A percentile compares a stretch with the other conserved stretches of the same genome.
phyloP scores from a whole-genome alignment of 306 rosid species.

The Lupinus albus region DNA sequence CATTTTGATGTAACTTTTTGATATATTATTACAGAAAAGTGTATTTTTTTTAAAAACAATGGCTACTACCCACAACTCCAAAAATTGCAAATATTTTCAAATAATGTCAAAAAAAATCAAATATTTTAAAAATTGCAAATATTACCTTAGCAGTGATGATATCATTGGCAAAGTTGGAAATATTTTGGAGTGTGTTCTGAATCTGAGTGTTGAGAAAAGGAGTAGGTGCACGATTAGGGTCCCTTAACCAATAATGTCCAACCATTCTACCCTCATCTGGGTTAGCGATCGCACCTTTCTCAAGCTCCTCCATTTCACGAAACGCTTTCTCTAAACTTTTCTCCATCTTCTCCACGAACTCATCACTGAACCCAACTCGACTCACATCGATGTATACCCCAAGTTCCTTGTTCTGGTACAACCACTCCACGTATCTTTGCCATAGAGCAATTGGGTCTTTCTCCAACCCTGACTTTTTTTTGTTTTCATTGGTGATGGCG shows the following conservation, averaged over 20 bases:
- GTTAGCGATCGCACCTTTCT: constrained; percentile 89
- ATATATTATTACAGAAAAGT: too few relatives aligned
- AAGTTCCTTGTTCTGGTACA: constrained; percentile 88
- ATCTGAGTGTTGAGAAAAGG: constrained; percentile 64
- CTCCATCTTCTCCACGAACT: constrained; percentile 78
- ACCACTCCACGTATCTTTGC: constrained; percentile 81
- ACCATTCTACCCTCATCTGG: constrained; percentile 99
- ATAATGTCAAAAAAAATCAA: too few relatives aligned
- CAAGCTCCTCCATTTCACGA: constrained; percentile 77
- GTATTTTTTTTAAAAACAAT: too few relatives aligned
- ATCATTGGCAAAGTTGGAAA: constrained; percentile 66
- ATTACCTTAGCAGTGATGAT: constrained; percentile 94
- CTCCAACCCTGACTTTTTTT: constrained; percentile 50
- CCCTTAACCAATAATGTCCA: constrained; percentile 95
- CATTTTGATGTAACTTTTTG: too few relatives aligned
- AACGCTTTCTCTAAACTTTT: constrained; percentile 71
- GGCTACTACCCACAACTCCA: too few relatives aligned
- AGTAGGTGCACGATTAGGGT: constrained; percentile 73
- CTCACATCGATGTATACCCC: constrained; percentile 85
- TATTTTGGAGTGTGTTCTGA: constrained; percentile 63
- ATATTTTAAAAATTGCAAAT: too few relatives aligned
- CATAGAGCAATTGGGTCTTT: constrained; percentile 77
- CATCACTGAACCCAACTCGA: constrained; percentile 90
- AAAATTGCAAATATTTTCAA: too few relatives aligned
- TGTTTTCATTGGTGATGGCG: constrained; percentile 25